Percentiles rank a stretch among this genome's conserved stretches.
These are phyloP conservation scores for Nepenthes gracilis DNA, from an alignment of 148 eudicot genomes.

Conservation along the genomic window DNA sequence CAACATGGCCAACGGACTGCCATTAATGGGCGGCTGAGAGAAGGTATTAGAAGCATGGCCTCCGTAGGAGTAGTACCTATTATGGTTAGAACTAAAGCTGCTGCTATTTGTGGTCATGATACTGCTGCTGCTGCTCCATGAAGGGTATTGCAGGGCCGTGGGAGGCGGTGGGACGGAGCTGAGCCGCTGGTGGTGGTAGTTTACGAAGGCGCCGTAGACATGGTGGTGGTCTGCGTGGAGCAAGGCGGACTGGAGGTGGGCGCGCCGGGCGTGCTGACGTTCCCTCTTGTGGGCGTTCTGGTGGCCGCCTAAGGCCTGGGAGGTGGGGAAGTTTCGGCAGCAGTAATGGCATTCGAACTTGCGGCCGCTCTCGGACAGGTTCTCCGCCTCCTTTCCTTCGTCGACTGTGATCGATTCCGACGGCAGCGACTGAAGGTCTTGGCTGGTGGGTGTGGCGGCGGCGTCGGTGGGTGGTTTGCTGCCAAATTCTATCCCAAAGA, in stretches of 20 bases:
- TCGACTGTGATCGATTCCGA: neutral
- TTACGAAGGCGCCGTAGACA: slow-evolving; percentile 21
- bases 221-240: slow-evolving; percentile 11
- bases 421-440: neutral
- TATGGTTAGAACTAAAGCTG: neutral
- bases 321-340: slow-evolving; percentile 80
- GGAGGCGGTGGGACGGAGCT: slow-evolving; percentile 17
- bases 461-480: slow-evolving; percentile 7
- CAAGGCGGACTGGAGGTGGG: slow-evolving; percentile 59
- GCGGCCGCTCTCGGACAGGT: slow-evolving; percentile 16
- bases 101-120: neutral
- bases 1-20: slow-evolving; percentile 64
- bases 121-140: slow-evolving; percentile 3
- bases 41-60: neutral
- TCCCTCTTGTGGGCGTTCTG: slow-evolving; percentile 96
- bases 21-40: slow-evolving; percentile 36
- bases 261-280: slow-evolving; percentile 76
- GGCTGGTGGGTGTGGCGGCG: slow-evolving; percentile 1
- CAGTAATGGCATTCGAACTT: slow-evolving; percentile 95
- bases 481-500: slow-evolving; percentile 67
- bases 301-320: slow-evolving; percentile 97
- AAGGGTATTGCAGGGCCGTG: neutral
- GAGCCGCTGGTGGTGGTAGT: slow-evolving; percentile 25
- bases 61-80: slow-evolving; percentile 11
- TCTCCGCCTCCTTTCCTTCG: neutral